Conservation (phyloP, 306 rosid species). For the Alnus rubra region DNA sequence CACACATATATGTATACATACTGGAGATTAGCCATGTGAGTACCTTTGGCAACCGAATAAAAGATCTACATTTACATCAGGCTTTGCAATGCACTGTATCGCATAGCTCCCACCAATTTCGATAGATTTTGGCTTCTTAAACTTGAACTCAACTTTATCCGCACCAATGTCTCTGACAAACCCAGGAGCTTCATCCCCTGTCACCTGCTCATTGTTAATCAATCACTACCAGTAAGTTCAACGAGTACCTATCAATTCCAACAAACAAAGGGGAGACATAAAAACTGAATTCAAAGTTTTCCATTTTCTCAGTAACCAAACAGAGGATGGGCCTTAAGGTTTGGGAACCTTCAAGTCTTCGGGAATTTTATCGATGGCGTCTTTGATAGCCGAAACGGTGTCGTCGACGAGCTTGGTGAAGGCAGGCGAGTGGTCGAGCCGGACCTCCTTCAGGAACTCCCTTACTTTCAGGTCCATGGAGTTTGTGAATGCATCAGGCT, state of each 20-base stretch:
- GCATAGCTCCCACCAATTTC: slow-evolving; percentile 73
- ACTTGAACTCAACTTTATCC: slow-evolving; percentile 80
- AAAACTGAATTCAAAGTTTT: neutral
- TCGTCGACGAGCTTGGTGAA: slow-evolving; percentile 52
- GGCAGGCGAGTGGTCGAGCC: slow-evolving; percentile 36
- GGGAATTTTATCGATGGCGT: slow-evolving; percentile 58
- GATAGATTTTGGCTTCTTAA: slow-evolving; percentile 59
- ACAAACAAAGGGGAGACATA: neutral
- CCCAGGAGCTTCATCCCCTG: slow-evolving; percentile 58
- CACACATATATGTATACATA: neutral
- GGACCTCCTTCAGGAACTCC: slow-evolving; percentile 73
- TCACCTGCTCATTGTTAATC: slow-evolving; percentile 42
- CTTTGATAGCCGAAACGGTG: slow-evolving; percentile 53
- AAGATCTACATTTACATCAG: slow-evolving; percentile 67
- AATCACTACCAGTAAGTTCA: slow-evolving; percentile 7
- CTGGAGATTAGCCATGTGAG: neutral
- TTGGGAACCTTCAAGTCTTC: slow-evolving; percentile 44
- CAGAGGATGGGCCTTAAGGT: neutral
- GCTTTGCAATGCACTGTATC: slow-evolving; percentile 53
- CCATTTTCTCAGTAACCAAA: neutral
- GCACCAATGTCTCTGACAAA: slow-evolving; percentile 82
- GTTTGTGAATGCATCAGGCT: neutral
- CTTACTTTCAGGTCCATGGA: slow-evolving; percentile 56
- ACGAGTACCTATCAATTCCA: neutral
- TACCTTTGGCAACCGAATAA: slow-evolving; percentile 82